Percentiles rank a stretch among this genome's conserved stretches.
Evolutionary conservation across 2,329 filamentous ascomycete genomes (phyloP).

Genomic region (Fusarium lateritium): DNA sequence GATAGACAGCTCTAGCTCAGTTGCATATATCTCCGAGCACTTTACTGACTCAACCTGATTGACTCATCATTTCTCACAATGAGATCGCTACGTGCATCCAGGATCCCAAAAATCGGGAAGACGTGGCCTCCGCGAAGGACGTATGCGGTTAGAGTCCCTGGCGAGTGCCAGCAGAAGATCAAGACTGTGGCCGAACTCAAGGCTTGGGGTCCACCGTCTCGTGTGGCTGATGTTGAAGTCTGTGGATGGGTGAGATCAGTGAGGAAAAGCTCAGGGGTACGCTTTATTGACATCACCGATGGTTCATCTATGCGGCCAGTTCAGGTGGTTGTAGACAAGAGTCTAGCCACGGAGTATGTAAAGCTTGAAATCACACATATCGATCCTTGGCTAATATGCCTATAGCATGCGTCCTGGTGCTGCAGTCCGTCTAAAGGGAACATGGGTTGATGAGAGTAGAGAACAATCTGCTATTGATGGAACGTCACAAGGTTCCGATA

Average conservation of each 20-base stretch:
- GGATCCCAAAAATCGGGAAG: conserved; percentile 21
- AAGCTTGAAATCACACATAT: conserved; percentile 22
- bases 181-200: conserved; percentile 70
- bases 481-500: conserved; percentile 3
- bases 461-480: conserved; percentile 6
- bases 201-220: conserved; percentile 62
- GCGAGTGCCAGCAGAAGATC: conserved; percentile 52
- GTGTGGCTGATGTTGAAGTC: conserved; percentile 69
- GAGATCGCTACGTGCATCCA: conserved; percentile 41
- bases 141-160: conserved; percentile 55
- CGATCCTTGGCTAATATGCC: conserved; percentile 48
- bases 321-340: conserved; percentile 84
- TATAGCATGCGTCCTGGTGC: conserved; percentile 83
- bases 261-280: conserved; percentile 85
- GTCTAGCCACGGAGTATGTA: conserved; percentile 79
- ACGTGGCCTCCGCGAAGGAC: conserved; percentile 33
- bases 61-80: conserved; percentile 35
- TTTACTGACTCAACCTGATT: conserved; percentile 1
- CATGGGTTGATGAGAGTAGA: conserved; percentile 69
- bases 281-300: conserved; percentile 89
- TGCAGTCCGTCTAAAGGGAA: conserved; percentile 82
- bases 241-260: conserved; percentile 88
- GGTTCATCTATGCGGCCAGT: conserved; percentile 85
- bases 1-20: conserved; percentile 18
- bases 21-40: conserved; percentile 10